Evolutionary conservation across 1,284 basidiomycete genomes (phyloP), one percentile per base, ranked within the genome.

Genomic region (Ceratobasidium sp.): DNA sequence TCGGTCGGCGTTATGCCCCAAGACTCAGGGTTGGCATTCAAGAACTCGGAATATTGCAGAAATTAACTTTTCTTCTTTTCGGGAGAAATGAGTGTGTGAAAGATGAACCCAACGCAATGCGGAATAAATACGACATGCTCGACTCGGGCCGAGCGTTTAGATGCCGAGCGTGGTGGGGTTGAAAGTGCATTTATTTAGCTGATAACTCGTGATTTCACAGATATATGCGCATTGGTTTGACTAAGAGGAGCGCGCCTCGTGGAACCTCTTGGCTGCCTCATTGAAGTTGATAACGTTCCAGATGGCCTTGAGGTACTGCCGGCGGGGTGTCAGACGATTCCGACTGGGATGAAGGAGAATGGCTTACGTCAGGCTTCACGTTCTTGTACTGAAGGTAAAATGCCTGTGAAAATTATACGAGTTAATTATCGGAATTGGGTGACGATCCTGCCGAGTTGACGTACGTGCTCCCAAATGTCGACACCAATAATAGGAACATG

Each of bases 251-350:
- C 60, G 60, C 14, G 80, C 90, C 67, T 87, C 87, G 42, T 82
- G 74, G 74, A 89, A 82, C 72, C 94, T 84, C 74, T 82, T 82
- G 78, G 93, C 91, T 23, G 93, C 93, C 80, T 95, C 91, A 74
- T 90, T 84, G 79, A 91, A 95, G 84, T 95, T 94, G 82, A 95
- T 85, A 71, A 96, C 92, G 77, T 88, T 88, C 93, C 91, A 96
- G 77, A 95, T 93, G 59, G 89, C 91, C 70, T 86, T 87, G 77
- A 95, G 85, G 80, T 96, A 95, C 89, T 93, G 73, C 29, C 39
- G 16, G 36, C 30, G 58, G 64, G 68, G 7, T 8, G 4, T 36
- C 11, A 36, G 33, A 36, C 11, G 11, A 5, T 11, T 36, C 11
- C 11, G 33, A 11, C 33, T 11, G 23, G 13, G 46, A 11, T 16